Percentiles rank a stretch among this genome's conserved stretches.
phyloP scores from a whole-genome alignment of 495 filamentous ascomycete species.

The Penicillium mononematosum region DNA sequence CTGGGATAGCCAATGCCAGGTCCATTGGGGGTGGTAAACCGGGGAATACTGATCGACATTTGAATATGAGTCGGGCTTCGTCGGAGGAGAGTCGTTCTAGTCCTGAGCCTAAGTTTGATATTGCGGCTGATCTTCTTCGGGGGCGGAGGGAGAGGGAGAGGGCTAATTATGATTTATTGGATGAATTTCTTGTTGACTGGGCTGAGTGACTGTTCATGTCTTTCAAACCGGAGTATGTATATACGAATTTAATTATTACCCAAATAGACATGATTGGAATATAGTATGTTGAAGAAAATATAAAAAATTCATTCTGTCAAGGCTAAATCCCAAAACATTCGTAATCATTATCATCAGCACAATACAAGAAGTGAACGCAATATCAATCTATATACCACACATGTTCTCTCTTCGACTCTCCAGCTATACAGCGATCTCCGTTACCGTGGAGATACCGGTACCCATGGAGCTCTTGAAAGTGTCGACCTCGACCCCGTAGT shows the following conservation, averaged over 20 bases:
- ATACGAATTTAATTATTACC: not conserved
- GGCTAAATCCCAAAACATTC: not conserved
- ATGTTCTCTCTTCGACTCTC: not conserved
- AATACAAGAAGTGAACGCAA: not conserved
- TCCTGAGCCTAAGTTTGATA: constrained; percentile 9
- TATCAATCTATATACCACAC: not conserved
- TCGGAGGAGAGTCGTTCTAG: not conserved
- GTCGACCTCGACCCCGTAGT: not conserved
- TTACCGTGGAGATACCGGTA: not conserved
- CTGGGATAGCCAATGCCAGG: not conserved
- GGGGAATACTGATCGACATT: not conserved
- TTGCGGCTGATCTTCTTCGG: constrained; percentile 10
- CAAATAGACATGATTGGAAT: not conserved
- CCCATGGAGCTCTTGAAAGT: constrained; percentile 1
- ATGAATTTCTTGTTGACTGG: constrained; percentile 13
- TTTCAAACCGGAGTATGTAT: not conserved
- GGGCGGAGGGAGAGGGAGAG: constrained; percentile 6
- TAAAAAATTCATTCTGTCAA: constrained; percentile 6
- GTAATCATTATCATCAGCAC: not conserved
- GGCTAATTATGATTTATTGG: constrained; percentile 4
- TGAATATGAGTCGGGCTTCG: not conserved
- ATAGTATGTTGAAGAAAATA: not conserved
- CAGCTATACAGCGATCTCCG: not conserved
- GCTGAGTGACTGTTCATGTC: not conserved
- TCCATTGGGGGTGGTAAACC: not conserved